phyloP scores from a whole-genome alignment of 352 stramenopile species.

The Phytophthora litchii region DNA sequence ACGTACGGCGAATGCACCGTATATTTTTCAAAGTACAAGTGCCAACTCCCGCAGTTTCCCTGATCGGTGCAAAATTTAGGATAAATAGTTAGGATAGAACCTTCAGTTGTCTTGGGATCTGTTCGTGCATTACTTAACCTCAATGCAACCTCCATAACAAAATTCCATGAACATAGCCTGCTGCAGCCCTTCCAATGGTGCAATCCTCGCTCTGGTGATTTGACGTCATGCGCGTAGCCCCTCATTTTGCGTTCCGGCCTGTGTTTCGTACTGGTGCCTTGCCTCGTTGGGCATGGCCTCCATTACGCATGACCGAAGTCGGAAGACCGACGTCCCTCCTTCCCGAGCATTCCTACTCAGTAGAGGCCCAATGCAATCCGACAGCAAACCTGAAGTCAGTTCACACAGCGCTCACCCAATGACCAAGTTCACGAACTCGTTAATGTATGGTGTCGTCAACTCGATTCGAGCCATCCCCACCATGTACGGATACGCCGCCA shows the following conservation, averaged over 20 bases:
- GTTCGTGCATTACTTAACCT: slow-evolving; percentile 20
- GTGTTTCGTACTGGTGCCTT: background rate
- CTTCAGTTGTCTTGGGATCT: slow-evolving; percentile 23
- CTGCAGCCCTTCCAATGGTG: slow-evolving; percentile 17
- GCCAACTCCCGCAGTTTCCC: no score
- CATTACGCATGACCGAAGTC: slow-evolving; percentile 26
- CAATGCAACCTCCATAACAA: slow-evolving; percentile 24
- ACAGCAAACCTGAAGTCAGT: slow-evolving; percentile 4
- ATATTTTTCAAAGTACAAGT: no score
- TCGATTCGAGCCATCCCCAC: slow-evolving; percentile 93
- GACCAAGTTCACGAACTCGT: slow-evolving; percentile 57
- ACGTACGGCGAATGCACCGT: no score
- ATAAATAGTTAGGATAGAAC: background rate
- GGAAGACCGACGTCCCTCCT: slow-evolving; percentile 14
- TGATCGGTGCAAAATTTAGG: no score
- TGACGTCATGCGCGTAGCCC: slow-evolving; percentile 4
- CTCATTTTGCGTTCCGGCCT: slow-evolving; percentile 28
- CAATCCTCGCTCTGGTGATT: slow-evolving; percentile 23
- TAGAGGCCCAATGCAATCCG: slow-evolving; percentile 13
- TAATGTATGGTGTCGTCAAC: slow-evolving; percentile 91
- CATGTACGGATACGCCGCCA: slow-evolving; percentile 95
- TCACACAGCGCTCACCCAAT: slow-evolving; percentile 13
- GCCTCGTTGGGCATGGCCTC: slow-evolving; percentile 22
- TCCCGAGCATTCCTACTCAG: slow-evolving; percentile 30
- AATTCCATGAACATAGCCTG: slow-evolving; percentile 27